Evolutionary conservation across 2,329 filamentous ascomycete genomes (phyloP), one percentile per base, ranked within the genome.

Genomic region (Aspergillus nomiae): DNA sequence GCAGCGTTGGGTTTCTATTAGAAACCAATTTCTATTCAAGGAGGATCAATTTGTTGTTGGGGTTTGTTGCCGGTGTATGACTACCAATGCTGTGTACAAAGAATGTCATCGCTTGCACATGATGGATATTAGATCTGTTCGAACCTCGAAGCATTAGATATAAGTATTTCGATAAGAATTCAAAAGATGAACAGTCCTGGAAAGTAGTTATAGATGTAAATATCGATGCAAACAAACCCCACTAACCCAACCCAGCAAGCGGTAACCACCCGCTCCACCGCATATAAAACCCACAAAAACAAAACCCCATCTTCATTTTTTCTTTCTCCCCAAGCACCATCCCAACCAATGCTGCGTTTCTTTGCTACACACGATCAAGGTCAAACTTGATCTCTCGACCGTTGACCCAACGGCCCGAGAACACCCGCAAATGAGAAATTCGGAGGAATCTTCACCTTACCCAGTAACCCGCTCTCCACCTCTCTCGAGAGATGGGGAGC

Each of bases 291-390:
- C 41, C 57, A 58, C 59, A 46, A 32, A 30, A 63, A 60, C 59
- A 63, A 65, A 63, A 45, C 56, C 63, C 61, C 60, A 66, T 66
- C 65, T 67, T 63, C 61, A 63, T 73, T 77, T 78, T 74, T 75
- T 80, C 80, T 74, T 77, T 75, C 77, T 78, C 79, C 71, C 67
- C 83, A 90, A 91, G 89, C 88, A 89, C 87, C 90, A 88, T 89
- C 90, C 90, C 90, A 87, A 85, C 88, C 90, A 94, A 92, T 86
- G 92, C 91, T 91, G 91, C 90, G 90, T 94, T 94, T 94, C 91
- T 92, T 93, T 94, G 91, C 91, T 90, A 90, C 90, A 91, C 87
- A 87, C 78, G 86, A 83, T 51, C 85, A 92, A 83, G 67, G 84
- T 71, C 74, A 48, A 60, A 65, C 64, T 61, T 70, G 72, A 73